Conservation (phyloP, 169 alveolate genomes). For the Sarcocystis neurona region DNA sequence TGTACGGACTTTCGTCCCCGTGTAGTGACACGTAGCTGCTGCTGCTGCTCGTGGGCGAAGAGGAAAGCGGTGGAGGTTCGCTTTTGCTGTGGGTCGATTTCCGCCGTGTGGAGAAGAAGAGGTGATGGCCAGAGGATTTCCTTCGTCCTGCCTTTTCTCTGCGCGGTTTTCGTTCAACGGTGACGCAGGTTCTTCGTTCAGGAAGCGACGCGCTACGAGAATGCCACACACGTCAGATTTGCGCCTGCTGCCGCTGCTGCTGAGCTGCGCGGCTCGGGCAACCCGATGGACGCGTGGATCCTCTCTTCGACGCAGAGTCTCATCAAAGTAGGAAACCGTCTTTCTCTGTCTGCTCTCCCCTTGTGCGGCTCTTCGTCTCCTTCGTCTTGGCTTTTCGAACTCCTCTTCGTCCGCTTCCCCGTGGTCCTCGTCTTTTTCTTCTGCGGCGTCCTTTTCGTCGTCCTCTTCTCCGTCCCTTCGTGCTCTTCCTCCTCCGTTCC, state of each 20-base stretch:
- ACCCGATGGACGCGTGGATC: slow-evolving; percentile 96
- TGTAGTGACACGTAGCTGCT: no score
- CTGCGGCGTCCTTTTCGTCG: background rate
- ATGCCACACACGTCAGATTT: slow-evolving; percentile 75
- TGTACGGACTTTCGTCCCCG: no score
- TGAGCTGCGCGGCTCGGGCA: slow-evolving; percentile 71
- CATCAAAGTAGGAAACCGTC: slow-evolving; percentile 45
- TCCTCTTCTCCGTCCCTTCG: background rate
- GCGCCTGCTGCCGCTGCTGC: slow-evolving; percentile 63
- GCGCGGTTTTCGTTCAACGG: background rate
- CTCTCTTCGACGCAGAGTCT: slow-evolving; percentile 86
- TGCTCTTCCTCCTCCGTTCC: background rate
- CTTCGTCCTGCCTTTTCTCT: background rate
- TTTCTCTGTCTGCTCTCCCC: background rate
- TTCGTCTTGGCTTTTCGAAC: background rate
- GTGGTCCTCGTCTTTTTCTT: background rate
- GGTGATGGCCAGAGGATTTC: background rate
- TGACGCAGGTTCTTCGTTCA: slow-evolving; percentile 88
- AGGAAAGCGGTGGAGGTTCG: background rate
- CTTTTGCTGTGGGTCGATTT: background rate
- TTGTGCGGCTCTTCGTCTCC: background rate
- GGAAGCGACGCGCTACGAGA: slow-evolving; percentile 93
- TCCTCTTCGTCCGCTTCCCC: no score
- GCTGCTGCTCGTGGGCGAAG: slow-evolving; percentile 5
- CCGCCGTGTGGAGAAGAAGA: no score